Percentiles rank a stretch among this genome's conserved stretches.
Conservation (phyloP, 2,329 filamentous ascomycete genomes). For the Aspergillus floridensis region DNA sequence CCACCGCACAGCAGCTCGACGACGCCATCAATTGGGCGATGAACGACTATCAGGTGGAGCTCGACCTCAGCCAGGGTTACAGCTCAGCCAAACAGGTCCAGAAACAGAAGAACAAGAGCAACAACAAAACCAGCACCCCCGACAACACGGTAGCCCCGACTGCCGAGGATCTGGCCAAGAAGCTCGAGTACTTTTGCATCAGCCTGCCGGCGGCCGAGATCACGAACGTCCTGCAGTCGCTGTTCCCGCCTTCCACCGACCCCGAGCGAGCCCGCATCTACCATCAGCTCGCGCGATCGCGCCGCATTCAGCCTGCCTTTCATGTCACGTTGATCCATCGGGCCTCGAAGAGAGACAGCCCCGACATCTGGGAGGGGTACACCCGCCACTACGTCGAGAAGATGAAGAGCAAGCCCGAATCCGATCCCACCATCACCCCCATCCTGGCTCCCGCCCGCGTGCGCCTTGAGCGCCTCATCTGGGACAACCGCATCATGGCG, state of each 20-base stretch:
- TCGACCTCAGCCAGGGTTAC: constrained; percentile 61
- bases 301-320: constrained; percentile 79
- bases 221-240: constrained; percentile 61
- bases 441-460: constrained; percentile 42
- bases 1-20: constrained; percentile 71
- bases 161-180: constrained; percentile 45
- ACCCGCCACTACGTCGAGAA: constrained; percentile 53
- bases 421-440: constrained; percentile 29
- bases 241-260: constrained; percentile 59
- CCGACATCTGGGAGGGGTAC: constrained; percentile 75
- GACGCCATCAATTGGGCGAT: constrained; percentile 72
- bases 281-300: constrained; percentile 67
- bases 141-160: constrained; percentile 22
- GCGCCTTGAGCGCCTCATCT: constrained; percentile 68
- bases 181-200: constrained; percentile 67
- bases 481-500: constrained; percentile 84
- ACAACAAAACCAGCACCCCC: constrained; percentile 22
- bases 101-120: constrained; percentile 33
- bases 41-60: constrained; percentile 72
- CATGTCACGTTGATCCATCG: constrained; percentile 94
- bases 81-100: constrained; percentile 42
- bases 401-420: constrained; percentile 28
- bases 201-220: constrained; percentile 54
- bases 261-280: constrained; percentile 66
- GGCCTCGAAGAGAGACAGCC: constrained; percentile 57